Percentiles rank a stretch among this genome's conserved stretches.
Evolutionary conservation across 768 basidiomycete genomes (phyloP).

Genomic region (Collybia sordida): DNA sequence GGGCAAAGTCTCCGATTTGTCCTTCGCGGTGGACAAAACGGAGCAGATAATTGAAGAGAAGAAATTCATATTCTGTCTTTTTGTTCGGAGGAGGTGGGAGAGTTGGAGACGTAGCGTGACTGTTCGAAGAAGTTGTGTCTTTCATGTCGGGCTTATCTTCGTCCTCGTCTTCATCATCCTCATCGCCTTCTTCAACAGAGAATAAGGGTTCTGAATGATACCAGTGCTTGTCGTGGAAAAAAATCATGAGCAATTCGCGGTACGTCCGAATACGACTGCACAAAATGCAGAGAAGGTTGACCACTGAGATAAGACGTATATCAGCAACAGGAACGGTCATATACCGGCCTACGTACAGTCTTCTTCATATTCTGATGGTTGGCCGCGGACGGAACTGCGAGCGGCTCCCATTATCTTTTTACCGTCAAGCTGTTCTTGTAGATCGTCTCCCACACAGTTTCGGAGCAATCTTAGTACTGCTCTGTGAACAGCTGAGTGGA

Average conservation of each 20-base stretch:
- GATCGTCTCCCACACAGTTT: conserved; percentile 88
- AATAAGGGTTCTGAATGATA: conserved; percentile 75
- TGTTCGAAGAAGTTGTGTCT: conserved; percentile 10
- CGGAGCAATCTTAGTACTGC: conserved; percentile 83
- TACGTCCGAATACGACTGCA: conserved; percentile 91
- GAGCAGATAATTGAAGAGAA: conserved; percentile 92
- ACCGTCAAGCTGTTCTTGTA: conserved; percentile 86
- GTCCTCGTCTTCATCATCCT: conserved; percentile 61
- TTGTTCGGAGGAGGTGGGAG: conserved; percentile 48
- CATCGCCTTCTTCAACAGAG: conserved; percentile 74
- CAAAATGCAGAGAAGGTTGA: conserved; percentile 87
- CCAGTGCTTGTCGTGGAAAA: conserved; percentile 95
- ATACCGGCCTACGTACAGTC: conserved; percentile 57
- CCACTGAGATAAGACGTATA: conserved; percentile 51
- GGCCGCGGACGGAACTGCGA: conserved; percentile 58
- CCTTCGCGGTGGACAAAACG: conserved; percentile 95
- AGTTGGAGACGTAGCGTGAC: conserved; percentile 51
- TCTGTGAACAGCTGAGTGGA: conserved; percentile 87
- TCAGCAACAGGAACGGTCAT: background rate
- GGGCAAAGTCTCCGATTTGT: conserved; percentile 88
- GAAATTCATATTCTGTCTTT: conserved; percentile 91
- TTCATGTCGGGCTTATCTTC: conserved; percentile 34
- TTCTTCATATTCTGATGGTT: conserved; percentile 87
- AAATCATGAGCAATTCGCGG: conserved; percentile 91
- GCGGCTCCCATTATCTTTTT: conserved; percentile 84